A percentile compares a stretch with the other conserved stretches of the same genome.
These are phyloP conservation scores for Cytospora paraplurivora DNA, from an alignment of 2,329 filamentous ascomycete genomes.

Conservation along the genomic window DNA sequence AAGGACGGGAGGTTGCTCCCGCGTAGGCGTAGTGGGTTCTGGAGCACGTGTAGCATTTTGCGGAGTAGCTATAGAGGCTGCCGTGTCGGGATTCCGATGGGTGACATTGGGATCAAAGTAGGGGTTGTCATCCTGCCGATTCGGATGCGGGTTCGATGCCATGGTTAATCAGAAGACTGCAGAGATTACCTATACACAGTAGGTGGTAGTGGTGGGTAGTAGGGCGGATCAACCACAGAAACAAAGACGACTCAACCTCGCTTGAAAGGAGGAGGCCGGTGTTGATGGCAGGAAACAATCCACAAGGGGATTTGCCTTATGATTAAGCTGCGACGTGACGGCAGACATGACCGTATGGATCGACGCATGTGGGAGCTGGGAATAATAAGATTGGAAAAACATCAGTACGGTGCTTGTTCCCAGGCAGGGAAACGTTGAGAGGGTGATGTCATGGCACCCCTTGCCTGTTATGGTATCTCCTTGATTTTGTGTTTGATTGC, in stretches of 20 bases:
- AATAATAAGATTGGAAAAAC: not conserved
- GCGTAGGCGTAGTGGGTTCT: conserved; percentile 12
- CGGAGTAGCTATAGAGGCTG: conserved; percentile 12
- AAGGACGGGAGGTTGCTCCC: conserved; percentile 17
- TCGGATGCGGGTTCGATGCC: not conserved
- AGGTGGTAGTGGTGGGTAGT: not conserved
- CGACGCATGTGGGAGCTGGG: not conserved
- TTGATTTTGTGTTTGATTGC: not conserved
- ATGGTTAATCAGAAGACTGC: not conserved
- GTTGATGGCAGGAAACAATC: not conserved
- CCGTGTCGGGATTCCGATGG: conserved; percentile 8
- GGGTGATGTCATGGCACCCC: not conserved
- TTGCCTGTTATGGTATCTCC: not conserved
- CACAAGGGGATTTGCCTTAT: not conserved
- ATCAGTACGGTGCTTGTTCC: not conserved
- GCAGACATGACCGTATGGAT: not conserved
- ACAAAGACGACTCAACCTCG: conserved; percentile 9
- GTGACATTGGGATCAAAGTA: conserved; percentile 18
- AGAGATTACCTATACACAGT: no score
- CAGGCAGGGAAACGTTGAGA: not conserved
- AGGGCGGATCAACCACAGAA: not conserved
- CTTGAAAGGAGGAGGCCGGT: not conserved
- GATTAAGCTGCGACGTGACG: not conserved
- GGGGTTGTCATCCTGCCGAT: conserved; percentile 19
- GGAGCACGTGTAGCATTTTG: not conserved